phyloP scores from a whole-genome alignment of 345 rosid species.

The Tarenaya hassleriana region DNA sequence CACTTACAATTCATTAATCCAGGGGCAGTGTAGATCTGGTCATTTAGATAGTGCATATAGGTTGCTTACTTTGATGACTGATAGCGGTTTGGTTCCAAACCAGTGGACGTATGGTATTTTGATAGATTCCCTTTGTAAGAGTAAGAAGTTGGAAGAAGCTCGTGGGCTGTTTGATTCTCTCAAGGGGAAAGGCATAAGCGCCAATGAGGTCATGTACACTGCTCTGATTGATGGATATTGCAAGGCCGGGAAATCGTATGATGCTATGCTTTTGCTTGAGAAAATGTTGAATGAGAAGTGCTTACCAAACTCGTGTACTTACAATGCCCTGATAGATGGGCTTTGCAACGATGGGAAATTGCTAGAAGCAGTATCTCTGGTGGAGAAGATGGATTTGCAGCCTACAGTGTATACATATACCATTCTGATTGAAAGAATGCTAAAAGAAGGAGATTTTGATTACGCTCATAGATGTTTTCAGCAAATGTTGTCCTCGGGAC shows the following conservation, averaged over 20 bases:
- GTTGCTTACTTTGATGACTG: constrained; percentile 59
- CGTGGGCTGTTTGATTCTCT: constrained; percentile 56
- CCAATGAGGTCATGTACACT: constrained; percentile 77
- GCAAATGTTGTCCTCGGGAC: constrained; percentile 49
- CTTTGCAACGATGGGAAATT: constrained; percentile 49
- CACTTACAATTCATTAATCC: constrained; percentile 69
- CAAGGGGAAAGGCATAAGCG: constrained; percentile 51
- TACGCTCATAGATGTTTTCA: constrained; percentile 44
- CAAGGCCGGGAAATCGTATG: constrained; percentile 49
- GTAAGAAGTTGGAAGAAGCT: constrained; percentile 65
- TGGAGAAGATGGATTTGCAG: constrained; percentile 44
- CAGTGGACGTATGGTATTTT: constrained; percentile 63
- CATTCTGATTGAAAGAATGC: constrained; percentile 50
- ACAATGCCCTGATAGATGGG: constrained; percentile 71
- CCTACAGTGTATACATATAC: constrained; percentile 62
- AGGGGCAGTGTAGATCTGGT: constrained; percentile 69
- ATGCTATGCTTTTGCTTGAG: constrained; percentile 49
- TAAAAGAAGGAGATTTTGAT: constrained; percentile 59
- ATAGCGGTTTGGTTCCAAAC: constrained; percentile 58
- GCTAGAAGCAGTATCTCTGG: constrained; percentile 39
- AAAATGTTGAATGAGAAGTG: constrained; percentile 53
- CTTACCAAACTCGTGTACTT: constrained; percentile 58
- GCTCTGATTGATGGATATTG: constrained; percentile 80
- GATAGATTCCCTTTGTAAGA: constrained; percentile 65
- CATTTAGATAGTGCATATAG: constrained; percentile 63